Conservation (phyloP, 2,329 filamentous ascomycete species). For the Venturia nashicola region DNA sequence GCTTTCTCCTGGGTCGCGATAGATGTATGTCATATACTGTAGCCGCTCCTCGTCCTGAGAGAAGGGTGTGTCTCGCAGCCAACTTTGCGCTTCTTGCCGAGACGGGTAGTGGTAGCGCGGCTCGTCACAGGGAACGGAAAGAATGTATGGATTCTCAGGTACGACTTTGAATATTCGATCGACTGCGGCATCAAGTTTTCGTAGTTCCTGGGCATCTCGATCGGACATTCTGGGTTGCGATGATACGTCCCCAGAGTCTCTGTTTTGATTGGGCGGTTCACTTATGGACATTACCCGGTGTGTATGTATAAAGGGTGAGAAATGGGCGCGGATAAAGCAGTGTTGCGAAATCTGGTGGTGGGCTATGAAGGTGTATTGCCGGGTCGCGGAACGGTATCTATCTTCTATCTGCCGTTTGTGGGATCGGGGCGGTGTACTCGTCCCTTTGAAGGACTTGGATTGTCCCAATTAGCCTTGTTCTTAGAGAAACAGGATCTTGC, state of each 20-base stretch:
- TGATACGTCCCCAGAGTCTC: background rate
- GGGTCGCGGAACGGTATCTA: background rate
- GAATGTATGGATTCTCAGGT: constrained; percentile 33
- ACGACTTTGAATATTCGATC: constrained; percentile 30
- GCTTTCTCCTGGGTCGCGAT: constrained; percentile 43
- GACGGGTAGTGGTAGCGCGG: constrained; percentile 30
- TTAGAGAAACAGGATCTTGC: background rate
- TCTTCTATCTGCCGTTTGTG: background rate
- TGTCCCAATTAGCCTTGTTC: background rate
- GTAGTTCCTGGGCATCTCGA: constrained; percentile 21
- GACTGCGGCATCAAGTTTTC: constrained; percentile 27
- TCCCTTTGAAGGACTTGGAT: background rate
- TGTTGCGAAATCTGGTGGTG: background rate
- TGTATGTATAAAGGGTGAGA: background rate
- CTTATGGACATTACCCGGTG: background rate
- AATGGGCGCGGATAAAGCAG: background rate
- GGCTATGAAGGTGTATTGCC: background rate
- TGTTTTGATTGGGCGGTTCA: background rate
- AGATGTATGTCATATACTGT: constrained; percentile 51
- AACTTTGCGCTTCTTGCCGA: constrained; percentile 27
- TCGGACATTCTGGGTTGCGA: constrained; percentile 6
- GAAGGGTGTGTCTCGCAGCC: constrained; percentile 40
- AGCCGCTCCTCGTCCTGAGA: constrained; percentile 41
- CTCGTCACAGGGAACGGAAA: constrained; percentile 34
- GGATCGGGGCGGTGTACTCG: background rate